Conservation (phyloP, 2,329 filamentous ascomycete species). For the Colletotrichum costaricense region DNA sequence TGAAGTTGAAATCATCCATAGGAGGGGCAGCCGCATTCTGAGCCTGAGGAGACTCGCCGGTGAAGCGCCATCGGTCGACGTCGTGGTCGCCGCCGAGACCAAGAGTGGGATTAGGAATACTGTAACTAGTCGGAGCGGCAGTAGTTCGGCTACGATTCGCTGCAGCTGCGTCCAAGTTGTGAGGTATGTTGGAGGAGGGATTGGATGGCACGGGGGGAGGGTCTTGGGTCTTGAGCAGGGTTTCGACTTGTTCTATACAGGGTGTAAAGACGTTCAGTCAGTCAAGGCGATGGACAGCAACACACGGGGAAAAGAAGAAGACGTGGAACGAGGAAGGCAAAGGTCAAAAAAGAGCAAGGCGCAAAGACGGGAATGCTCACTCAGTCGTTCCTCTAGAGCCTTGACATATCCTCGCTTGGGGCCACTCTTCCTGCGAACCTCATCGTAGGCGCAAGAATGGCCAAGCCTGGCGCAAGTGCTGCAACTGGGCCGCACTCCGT, state of each 20-base stretch:
- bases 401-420: constrained; percentile 96
- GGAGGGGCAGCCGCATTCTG: constrained; percentile 35
- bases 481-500: constrained; percentile 85
- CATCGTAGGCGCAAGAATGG: constrained; percentile 90
- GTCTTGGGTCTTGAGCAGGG: constrained; percentile 85
- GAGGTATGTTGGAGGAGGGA: constrained; percentile 47
- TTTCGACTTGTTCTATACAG: constrained; percentile 87
- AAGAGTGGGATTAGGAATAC: constrained; percentile 58
- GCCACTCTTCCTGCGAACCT: constrained; percentile 92
- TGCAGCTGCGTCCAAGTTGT: constrained; percentile 42
- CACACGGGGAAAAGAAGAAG: constrained; percentile 11
- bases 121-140: constrained; percentile 51
- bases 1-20: constrained; percentile 71
- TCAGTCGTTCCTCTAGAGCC: constrained; percentile 89
- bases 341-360: background rate
- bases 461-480: constrained; percentile 89
- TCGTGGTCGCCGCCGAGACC: constrained; percentile 59
- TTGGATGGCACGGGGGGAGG: constrained; percentile 47
- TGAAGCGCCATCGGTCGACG: constrained; percentile 66
- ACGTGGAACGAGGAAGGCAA: background rate
- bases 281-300: background rate
- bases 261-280: constrained; percentile 18
- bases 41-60: constrained; percentile 63
- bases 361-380: constrained; percentile 61
- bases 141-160: constrained; percentile 46